A percentile compares a stretch with the other conserved stretches of the same genome.
phyloP scores from a whole-genome alignment of 305 asterid genomes.

The Vinca major region DNA sequence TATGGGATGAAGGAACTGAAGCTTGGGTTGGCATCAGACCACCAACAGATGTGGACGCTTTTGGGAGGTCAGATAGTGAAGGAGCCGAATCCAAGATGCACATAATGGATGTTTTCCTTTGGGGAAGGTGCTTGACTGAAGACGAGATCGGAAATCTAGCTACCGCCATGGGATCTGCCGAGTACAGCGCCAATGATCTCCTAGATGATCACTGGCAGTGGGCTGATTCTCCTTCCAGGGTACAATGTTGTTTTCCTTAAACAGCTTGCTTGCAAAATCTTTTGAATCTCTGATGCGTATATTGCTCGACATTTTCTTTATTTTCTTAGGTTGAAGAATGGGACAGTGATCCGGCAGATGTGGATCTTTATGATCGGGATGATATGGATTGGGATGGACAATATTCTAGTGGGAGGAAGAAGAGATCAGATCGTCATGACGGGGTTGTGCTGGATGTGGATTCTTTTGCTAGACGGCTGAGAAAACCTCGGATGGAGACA shows the following conservation, averaged over 20 bases:
- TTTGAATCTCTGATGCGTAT: background rate
- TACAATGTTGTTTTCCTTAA: conserved; percentile 26
- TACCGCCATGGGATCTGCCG: conserved; percentile 65
- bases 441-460: conserved; percentile 71
- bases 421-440: conserved; percentile 77
- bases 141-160: conserved; percentile 90
- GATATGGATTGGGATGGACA: conserved; percentile 99
- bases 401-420: conserved; percentile 95
- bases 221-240: conserved; percentile 98
- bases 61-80: conserved; percentile 99
- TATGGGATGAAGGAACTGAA: conserved; percentile 97
- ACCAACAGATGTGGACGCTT: conserved; percentile 88
- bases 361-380: conserved; percentile 94
- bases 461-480: conserved; percentile 85
- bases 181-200: conserved; percentile 60
- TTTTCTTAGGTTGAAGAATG: conserved; percentile 80
- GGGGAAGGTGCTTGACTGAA: conserved; percentile 96
- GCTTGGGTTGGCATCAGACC: conserved; percentile 92
- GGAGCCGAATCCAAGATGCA: conserved; percentile 94
- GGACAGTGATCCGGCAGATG: conserved; percentile 99
- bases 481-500: conserved; percentile 85
- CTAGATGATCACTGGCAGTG: conserved; percentile 98
- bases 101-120: conserved; percentile 91
- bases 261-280: conserved; percentile 12
- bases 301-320: background rate